phyloP scores from a whole-genome alignment of 2,329 filamentous ascomycete species.

The Claviceps fusiformis region DNA sequence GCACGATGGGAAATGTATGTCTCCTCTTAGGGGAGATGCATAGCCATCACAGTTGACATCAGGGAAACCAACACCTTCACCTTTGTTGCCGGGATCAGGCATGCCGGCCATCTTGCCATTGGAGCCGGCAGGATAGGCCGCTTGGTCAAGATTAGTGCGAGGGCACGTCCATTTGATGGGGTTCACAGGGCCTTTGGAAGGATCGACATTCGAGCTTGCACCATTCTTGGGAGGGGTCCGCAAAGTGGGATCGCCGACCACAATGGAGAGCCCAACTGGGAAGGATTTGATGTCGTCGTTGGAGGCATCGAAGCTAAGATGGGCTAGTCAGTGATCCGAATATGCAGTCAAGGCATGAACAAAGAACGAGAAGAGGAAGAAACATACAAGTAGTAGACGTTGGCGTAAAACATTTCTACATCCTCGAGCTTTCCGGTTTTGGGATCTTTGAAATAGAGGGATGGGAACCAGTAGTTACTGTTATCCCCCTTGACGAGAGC shows the following conservation, averaged over 20 bases:
- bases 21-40: conserved; percentile 47
- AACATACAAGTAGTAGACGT: conserved; percentile 57
- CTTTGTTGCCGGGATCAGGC: conserved; percentile 37
- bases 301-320: conserved; percentile 40
- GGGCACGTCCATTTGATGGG: conserved; percentile 48
- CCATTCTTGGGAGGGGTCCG: conserved; percentile 43
- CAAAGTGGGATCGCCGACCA: conserved; percentile 48
- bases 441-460: conserved; percentile 53
- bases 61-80: conserved; percentile 53
- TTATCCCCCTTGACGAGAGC: conserved; percentile 55
- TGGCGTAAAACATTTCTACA: conserved; percentile 59
- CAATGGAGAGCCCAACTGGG: conserved; percentile 56
- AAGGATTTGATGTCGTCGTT: conserved; percentile 56
- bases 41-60: conserved; percentile 52
- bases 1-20: conserved; percentile 62
- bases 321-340: background rate
- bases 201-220: conserved; percentile 35
- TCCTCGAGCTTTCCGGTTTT: conserved; percentile 48
- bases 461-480: conserved; percentile 67
- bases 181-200: conserved; percentile 36
- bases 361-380: background rate
- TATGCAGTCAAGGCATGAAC: background rate
- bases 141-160: conserved; percentile 32
- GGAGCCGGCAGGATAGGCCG: conserved; percentile 40
- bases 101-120: conserved; percentile 43